Evolutionary conservation across 2,329 filamentous ascomycete species (phyloP), one percentile per base, ranked within the genome.

Genomic region (Pseudogymnoascus sp.): DNA sequence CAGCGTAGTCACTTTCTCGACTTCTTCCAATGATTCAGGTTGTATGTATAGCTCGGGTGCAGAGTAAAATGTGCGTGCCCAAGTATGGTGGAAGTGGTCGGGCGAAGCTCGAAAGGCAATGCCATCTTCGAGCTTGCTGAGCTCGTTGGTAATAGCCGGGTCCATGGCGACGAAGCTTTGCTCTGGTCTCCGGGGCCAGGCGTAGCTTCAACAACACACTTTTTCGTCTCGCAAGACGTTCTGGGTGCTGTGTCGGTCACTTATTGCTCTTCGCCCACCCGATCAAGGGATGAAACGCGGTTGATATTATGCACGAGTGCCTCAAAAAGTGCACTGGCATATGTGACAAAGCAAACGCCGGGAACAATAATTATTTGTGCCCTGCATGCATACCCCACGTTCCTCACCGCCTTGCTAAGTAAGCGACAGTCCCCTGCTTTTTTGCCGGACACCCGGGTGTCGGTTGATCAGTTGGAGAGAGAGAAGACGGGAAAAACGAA

Each of bases 51-150:
- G 86, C 79, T 97, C 92, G 2, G 94, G 94, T 15, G 87, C 84
- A 59, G 89, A 94, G 70, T 89, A 87, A 78, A 95, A 97, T 59
- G 94, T 97, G 71, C 88, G 87, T 39, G 94, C 94, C 94, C 94
- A 99, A 17, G 94, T 99, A 70, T 88, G 87, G 78, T 97, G 94
- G 58, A 87, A 77, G 74, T 97, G 87, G 61, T 84, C 79, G 64
- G 83, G 79, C 63, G 81, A 81, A 5, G 90, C 90, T 73, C 88
- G 89, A 78, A 97, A 96, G 44, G 91, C 85, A 39, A 94, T 76
- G 63, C 78, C 75, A 67, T 84, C 80, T 70, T 87, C 80, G 72
- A 84, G 80, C 66, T 79, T 80, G 38, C 5, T 39, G 65, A 88
- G 77, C 73, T 88, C 85, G 65, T 77, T 76, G 63, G 76, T 68